Evolutionary conservation across 2,329 filamentous ascomycete species (phyloP).

Genomic region (Amesomyces nigricolor): DNA sequence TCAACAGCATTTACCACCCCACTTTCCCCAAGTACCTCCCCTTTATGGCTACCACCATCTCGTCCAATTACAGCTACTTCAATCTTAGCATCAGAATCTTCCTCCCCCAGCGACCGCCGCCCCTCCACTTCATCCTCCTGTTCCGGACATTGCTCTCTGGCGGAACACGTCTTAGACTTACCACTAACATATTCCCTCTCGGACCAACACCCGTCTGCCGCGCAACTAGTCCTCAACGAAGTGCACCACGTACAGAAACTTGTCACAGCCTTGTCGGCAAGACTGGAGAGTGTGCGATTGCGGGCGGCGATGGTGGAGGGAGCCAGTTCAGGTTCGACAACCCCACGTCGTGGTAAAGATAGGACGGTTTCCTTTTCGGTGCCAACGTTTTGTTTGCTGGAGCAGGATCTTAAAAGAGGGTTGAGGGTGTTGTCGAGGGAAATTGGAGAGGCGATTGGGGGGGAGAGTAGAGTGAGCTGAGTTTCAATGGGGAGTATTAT

Average conservation of each 20-base stretch:
- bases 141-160: neutral
- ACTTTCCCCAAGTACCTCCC: too few relatives aligned
- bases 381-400: neutral
- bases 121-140: neutral
- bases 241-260: conserved; percentile 33
- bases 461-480: too few relatives aligned
- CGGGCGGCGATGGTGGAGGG: neutral
- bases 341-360: neutral
- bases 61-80: too few relatives aligned
- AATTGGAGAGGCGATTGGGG: neutral
- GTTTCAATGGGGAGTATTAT: too few relatives aligned
- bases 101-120: neutral
- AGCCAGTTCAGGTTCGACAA: neutral
- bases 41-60: too few relatives aligned
- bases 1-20: neutral
- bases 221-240: conserved; percentile 34
- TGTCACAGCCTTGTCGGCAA: conserved; percentile 23
- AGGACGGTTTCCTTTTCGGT: neutral
- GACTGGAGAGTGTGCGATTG: conserved; percentile 16
- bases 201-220: conserved; percentile 28
- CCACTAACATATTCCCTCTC: conserved; percentile 18
- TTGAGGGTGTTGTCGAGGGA: neutral
- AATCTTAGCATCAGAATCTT: neutral
- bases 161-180: conserved; percentile 4
- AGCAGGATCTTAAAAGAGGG: neutral